Evolutionary conservation across 2,329 filamentous ascomycete species (phyloP).

Genomic region (Dryadomyces quercus-mongolicae): DNA sequence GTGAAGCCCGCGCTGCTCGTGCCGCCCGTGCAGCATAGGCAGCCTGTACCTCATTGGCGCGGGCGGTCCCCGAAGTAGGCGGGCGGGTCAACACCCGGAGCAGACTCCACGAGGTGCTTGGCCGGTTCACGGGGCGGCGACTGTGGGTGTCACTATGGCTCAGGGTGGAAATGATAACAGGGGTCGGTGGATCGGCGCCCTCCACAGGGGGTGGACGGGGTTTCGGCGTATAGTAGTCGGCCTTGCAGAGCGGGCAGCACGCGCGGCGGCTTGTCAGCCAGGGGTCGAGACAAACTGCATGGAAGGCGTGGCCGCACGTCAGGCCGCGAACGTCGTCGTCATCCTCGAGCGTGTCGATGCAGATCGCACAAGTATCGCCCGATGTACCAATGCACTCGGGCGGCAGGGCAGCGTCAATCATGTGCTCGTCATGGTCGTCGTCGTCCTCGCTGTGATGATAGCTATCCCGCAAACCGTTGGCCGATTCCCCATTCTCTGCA

Average conservation of each 20-base stretch:
- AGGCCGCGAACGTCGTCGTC: slow-evolving; percentile 91
- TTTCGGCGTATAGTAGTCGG: slow-evolving; percentile 94
- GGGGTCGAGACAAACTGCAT: slow-evolving; percentile 87
- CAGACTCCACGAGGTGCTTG: slow-evolving; percentile 26
- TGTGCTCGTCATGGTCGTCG: slow-evolving; percentile 47
- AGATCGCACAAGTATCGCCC: slow-evolving; percentile 92
- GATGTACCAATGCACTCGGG: slow-evolving; percentile 70
- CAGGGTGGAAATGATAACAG: slow-evolving; percentile 17
- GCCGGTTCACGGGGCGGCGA: slow-evolving; percentile 30
- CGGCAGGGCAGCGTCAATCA: slow-evolving; percentile 70
- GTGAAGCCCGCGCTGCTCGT: no score
- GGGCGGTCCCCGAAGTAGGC: no score
- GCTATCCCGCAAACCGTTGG: not conserved
- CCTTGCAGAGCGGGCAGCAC: slow-evolving; percentile 95
- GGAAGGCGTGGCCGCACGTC: slow-evolving; percentile 96
- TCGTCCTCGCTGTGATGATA: slow-evolving; percentile 35
- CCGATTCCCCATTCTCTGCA: no score
- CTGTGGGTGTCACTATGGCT: slow-evolving; percentile 16
- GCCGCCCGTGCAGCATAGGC: no score
- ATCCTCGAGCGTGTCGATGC: slow-evolving; percentile 85
- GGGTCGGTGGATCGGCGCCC: slow-evolving; percentile 18
- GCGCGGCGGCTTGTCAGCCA: slow-evolving; percentile 92
- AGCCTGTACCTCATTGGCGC: no score
- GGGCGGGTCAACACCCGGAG: slow-evolving; percentile 12
- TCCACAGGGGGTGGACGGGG: slow-evolving; percentile 49